These are phyloP conservation scores for Chaetomium strumarium DNA, from an alignment of 2,329 filamentous ascomycete species.

Conservation along the genomic window DNA sequence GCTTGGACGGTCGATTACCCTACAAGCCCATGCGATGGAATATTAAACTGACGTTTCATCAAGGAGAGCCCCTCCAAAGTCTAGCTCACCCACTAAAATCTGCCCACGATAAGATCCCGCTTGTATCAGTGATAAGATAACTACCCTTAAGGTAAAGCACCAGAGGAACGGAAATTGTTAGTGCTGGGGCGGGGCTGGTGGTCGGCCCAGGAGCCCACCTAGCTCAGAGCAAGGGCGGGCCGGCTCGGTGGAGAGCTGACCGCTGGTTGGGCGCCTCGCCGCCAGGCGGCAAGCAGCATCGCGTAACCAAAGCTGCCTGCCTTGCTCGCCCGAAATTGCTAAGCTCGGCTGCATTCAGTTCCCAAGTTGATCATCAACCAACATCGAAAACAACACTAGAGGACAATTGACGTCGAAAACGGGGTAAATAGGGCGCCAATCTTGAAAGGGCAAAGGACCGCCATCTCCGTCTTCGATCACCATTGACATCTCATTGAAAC, in stretches of 20 bases:
- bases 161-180: slow-evolving; percentile 21
- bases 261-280: slow-evolving; percentile 23
- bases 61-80: no score
- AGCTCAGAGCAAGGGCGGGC: slow-evolving; percentile 21
- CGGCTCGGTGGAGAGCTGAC: slow-evolving; percentile 20
- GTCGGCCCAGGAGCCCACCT: slow-evolving; percentile 16
- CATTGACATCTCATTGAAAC: not conserved
- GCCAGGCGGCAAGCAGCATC: slow-evolving; percentile 31
- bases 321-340: slow-evolving; percentile 15
- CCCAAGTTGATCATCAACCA: not conserved
- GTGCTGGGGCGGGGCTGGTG: slow-evolving; percentile 20
- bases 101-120: no score
- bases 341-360: slow-evolving; percentile 16
- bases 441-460: not conserved
- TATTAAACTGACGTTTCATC: no score
- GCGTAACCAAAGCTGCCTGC: slow-evolving; percentile 33
- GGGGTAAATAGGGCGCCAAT: not conserved
- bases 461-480: not conserved
- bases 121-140: slow-evolving; percentile 1
- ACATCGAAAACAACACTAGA: not conserved
- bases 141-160: not conserved
- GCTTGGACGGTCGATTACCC: slow-evolving; percentile 27
- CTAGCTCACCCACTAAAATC: no score
- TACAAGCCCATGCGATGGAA: no score
- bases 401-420: not conserved